Conservation (phyloP, 371 early-diverging fungal genomes). For the Mortierella sp. region DNA sequence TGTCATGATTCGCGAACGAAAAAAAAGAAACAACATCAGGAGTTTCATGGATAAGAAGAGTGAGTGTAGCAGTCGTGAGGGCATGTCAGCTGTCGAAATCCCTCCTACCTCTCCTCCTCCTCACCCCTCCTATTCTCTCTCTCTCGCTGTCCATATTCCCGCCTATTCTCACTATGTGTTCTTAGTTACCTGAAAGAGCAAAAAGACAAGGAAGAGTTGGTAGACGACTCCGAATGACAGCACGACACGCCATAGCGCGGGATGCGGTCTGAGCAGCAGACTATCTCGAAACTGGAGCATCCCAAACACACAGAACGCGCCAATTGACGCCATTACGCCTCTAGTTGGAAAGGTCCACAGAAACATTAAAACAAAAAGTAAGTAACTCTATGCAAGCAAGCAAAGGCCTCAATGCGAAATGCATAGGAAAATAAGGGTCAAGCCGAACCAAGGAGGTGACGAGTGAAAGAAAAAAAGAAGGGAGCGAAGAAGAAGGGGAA, state of each 20-base stretch:
- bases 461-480: neutral
- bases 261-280: slow-evolving; percentile 95
- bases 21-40: neutral
- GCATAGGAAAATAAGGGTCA: neutral
- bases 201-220: slow-evolving; percentile 87
- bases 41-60: too few relatives aligned
- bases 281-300: slow-evolving; percentile 93
- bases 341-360: slow-evolving; percentile 15
- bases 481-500: neutral
- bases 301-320: slow-evolving; percentile 85
- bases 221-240: slow-evolving; percentile 88
- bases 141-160: neutral
- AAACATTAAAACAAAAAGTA: neutral
- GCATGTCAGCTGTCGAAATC: neutral
- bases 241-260: slow-evolving; percentile 94
- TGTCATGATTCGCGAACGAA: neutral
- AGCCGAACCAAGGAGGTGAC: neutral
- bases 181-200: slow-evolving; percentile 87
- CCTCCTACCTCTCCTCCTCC: neutral
- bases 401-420: neutral
- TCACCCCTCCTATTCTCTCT: neutral
- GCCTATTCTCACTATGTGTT: neutral
- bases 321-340: slow-evolving; percentile 78
- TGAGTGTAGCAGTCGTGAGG: neutral
- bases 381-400: neutral